Percentiles rank a stretch among this genome's conserved stretches.
Evolutionary conservation across 306 rosid species (phyloP).

Genomic region (Adenanthera pavonina): DNA sequence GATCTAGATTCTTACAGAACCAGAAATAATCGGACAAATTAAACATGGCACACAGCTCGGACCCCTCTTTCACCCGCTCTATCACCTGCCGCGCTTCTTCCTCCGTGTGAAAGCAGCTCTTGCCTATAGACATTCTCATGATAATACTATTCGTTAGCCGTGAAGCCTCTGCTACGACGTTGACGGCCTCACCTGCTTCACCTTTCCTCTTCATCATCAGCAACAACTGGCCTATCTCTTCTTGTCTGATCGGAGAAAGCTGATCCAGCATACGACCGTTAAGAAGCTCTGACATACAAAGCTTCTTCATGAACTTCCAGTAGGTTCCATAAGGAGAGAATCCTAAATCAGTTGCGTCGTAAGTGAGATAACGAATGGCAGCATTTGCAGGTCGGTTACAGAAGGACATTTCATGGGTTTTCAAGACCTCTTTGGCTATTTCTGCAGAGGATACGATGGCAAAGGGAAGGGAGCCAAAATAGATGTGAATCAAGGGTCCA

Average conservation of each 20-base stretch:
- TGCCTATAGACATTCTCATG: constrained; percentile 55
- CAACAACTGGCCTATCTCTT: constrained; percentile 45
- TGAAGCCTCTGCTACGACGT: constrained; percentile 47
- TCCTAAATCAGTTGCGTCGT: constrained; percentile 50
- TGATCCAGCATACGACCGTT: constrained; percentile 55
- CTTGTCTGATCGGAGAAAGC: constrained; percentile 45
- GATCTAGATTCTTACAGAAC: constrained; percentile 56
- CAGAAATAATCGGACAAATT: constrained; percentile 52
- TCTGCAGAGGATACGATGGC: constrained; percentile 60
- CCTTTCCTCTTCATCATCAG: constrained; percentile 11
- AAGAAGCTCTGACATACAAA: constrained; percentile 65
- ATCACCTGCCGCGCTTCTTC: constrained; percentile 47
- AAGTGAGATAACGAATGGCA: constrained; percentile 53
- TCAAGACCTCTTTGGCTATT: constrained; percentile 59
- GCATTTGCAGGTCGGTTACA: constrained; percentile 47
- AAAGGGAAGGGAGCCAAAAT: constrained; percentile 51
- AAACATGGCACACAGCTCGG: constrained; percentile 38
- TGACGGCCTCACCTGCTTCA: constrained; percentile 27
- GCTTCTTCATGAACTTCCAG: constrained; percentile 75
- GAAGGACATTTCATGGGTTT: constrained; percentile 54
- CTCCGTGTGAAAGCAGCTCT: constrained; percentile 34
- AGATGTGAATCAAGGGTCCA: constrained; percentile 61
- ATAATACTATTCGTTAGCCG: constrained; percentile 46
- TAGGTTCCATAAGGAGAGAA: constrained; percentile 63
- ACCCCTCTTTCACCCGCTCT: constrained; percentile 41